Conservation (phyloP, 2,329 filamentous ascomycete genomes). For the Alternaria hordeiaustralica region DNA sequence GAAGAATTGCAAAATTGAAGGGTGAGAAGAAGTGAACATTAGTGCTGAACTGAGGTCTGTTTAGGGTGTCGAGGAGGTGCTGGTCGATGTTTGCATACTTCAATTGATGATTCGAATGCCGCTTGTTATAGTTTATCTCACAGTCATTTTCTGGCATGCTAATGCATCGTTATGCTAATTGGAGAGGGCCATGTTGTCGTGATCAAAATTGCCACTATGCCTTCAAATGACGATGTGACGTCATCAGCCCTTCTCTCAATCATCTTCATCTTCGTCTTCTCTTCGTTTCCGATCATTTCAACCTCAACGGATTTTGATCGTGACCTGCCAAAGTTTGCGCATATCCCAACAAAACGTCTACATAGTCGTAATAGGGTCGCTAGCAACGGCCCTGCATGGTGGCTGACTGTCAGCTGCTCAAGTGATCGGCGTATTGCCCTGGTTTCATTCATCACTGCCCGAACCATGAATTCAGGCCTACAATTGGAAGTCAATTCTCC, state of each 20-base stretch:
- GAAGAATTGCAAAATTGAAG: neutral
- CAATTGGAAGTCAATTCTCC: no score
- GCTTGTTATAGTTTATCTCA: no score
- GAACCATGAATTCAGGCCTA: neutral
- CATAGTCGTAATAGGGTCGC: neutral
- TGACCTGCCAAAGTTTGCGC: no score
- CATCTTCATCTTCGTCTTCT: neutral
- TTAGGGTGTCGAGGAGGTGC: neutral
- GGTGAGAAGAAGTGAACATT: neutral
- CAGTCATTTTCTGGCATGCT: no score
- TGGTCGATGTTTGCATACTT: neutral
- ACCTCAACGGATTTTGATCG: neutral
- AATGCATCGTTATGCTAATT: no score
- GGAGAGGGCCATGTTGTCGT: no score
- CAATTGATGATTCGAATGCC: no score
- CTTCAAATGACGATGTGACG: neutral
- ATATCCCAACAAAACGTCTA: neutral
- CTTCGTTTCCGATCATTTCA: neutral
- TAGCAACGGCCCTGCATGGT: neutral
- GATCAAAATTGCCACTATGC: no score
- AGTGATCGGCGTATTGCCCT: neutral
- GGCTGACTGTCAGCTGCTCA: neutral
- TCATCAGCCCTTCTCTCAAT: neutral
- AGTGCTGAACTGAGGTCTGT: neutral
- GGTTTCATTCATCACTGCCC: neutral